phyloP scores from a whole-genome alignment of 75 land plant genomes.

The Chamaecyparis obtusa region DNA sequence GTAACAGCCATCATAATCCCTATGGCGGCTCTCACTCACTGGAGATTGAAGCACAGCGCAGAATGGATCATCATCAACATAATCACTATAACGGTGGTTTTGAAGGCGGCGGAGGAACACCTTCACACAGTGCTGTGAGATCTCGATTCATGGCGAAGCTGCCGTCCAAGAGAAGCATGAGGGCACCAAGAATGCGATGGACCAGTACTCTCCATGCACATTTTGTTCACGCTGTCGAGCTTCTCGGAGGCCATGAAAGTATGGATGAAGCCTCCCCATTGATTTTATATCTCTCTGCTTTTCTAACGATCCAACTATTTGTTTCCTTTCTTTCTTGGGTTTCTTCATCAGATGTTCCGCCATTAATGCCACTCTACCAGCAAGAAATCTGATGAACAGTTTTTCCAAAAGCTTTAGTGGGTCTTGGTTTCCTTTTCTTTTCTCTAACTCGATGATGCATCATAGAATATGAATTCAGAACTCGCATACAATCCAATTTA shows the following conservation, averaged over 20 bases:
- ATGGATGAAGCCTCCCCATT: constrained; percentile 1
- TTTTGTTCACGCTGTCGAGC: constrained; percentile 67
- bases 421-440: too few species aligned
- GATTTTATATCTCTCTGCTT: not conserved
- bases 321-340: not conserved
- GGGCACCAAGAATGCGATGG: constrained; percentile 72
- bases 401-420: too few species aligned
- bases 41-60: not conserved
- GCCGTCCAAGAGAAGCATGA: constrained; percentile 43
- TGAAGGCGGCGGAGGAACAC: not conserved
- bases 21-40: not conserved
- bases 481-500: too few species aligned
- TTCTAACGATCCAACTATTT: not conserved
- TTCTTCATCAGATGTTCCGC: too few species aligned
- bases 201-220: constrained; percentile 66
- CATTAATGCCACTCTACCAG: too few species aligned
- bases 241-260: constrained; percentile 73
- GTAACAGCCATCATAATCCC: not conserved
- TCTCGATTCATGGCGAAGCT: constrained; percentile 38
- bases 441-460: too few species aligned
- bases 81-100: not conserved
- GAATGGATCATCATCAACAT: not conserved
- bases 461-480: too few species aligned
- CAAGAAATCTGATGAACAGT: too few species aligned
- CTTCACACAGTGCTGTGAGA: constrained; percentile 8